Evolutionary conservation across 192 early-diverging fungal species (phyloP), one percentile per base, ranked within the genome.

Genomic region (Umbelopsis ramanniana): DNA sequence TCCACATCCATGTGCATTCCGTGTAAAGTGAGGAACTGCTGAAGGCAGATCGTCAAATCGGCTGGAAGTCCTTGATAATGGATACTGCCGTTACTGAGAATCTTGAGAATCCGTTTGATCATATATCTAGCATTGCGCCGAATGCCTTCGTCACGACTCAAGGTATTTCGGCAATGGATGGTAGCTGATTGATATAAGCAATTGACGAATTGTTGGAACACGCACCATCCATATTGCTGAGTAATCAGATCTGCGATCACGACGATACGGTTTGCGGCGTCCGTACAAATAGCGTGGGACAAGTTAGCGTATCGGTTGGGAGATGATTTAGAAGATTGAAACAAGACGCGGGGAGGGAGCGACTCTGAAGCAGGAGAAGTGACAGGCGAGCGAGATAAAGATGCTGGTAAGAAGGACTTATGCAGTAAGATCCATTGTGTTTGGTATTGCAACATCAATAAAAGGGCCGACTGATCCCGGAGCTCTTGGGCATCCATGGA

Each of bases 101-200:
- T 52, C 3, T 33, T n/a, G 15, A 76, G 63, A 46, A 80, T 76
- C 8, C 73, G 78, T 29, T 72, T 40, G 24, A 80, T 70, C 70
- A 75, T 80, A 21, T 47, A 22, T 7, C 69, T 24, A 7, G 74
- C 67, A 3, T 52, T 66, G 17, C 57, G 37, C 21, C 46, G 23
- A 9, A 29, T 23, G 1, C 40, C 60, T 29, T 47, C 52, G 14
- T 70, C 47, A 0, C 55, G 22, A 2, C 22, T 52, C 10, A 72
- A 46, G 11, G 70, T 67, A 21, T 77, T 74, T 9, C 73, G 68
- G 37, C 79, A 81, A 26, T 75, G 76, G 8, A 81, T 68, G 0
- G 70, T 81, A 1, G 75, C 77, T 6, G 79, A 75, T 47, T 81
- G 75, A 53, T 81, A 81, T 0, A 81, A 21, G 23, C 79, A 81